Evolutionary conservation across 2,329 filamentous ascomycete species (phyloP).

Genomic region (Geosmithia flava): DNA sequence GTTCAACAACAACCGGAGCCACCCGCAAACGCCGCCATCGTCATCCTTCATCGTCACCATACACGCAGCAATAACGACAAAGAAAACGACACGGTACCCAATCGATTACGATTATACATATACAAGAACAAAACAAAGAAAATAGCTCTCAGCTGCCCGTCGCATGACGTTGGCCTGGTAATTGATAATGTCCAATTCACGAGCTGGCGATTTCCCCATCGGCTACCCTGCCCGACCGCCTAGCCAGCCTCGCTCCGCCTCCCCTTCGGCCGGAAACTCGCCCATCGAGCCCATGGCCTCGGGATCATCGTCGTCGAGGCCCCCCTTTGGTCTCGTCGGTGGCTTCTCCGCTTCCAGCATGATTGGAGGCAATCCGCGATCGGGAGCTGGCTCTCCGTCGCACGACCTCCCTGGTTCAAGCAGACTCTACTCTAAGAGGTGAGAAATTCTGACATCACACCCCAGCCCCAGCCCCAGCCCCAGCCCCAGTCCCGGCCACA

Average conservation of each 20-base stretch:
- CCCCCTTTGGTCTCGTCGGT: conserved; percentile 59
- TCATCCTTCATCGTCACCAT: no score
- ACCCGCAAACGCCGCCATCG: no score
- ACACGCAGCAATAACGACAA: no score
- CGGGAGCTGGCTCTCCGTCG: conserved; percentile 91
- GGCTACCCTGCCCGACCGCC: conserved; percentile 64
- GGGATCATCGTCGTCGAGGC: conserved; percentile 32
- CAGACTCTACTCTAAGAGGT: conserved; percentile 89
- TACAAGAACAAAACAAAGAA: no score
- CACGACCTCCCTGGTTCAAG: conserved; percentile 66
- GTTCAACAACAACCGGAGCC: no score
- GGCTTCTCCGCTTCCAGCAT: conserved; percentile 45
- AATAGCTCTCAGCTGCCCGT: neutral
- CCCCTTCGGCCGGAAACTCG: conserved; percentile 69
- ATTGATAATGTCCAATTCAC: conserved; percentile 88
- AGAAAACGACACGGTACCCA: no score
- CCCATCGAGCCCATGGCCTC: conserved; percentile 58
- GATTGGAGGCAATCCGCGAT: conserved; percentile 51
- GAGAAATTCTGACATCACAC: conserved; percentile 21
- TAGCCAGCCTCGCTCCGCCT: conserved; percentile 60
- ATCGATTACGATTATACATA: no score
- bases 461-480: neutral
- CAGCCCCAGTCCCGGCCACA: neutral
- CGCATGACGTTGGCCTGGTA: conserved; percentile 26
- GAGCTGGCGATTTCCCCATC: conserved; percentile 77